Percentiles rank a stretch among this genome's conserved stretches.
Conservation (phyloP, 1,284 basidiomycete genomes). For the Schizophyllum amplum region DNA sequence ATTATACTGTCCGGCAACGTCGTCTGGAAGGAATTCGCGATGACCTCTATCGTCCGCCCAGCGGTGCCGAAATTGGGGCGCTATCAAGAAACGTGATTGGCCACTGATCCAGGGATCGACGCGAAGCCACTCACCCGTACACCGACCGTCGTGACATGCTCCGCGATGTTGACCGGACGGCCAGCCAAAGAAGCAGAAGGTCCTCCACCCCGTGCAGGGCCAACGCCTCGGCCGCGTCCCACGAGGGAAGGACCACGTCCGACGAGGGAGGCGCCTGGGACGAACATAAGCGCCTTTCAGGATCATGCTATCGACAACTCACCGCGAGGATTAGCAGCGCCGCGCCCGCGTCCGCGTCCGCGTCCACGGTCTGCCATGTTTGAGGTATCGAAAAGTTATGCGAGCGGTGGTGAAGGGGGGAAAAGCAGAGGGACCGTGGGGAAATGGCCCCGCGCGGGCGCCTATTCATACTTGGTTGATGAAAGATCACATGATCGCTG, state of each 20-base stretch:
- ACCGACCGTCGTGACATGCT: constrained; percentile 49
- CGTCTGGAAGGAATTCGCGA: constrained; percentile 57
- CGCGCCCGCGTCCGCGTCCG: background rate
- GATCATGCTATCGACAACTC: background rate
- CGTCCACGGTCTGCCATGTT: background rate
- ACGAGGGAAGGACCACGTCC: background rate
- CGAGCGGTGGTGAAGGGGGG: too few relatives aligned
- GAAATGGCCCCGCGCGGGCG: too few relatives aligned
- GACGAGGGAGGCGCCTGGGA: background rate
- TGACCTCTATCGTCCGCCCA: constrained; percentile 44
- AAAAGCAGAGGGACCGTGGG: background rate
- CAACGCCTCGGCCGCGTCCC: background rate
- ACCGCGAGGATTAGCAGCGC: background rate
- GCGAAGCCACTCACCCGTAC: constrained; percentile 26
- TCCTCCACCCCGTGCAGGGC: too few relatives aligned
- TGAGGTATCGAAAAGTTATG: background rate
- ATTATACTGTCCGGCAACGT: constrained; percentile 54
- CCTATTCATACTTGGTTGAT: too few relatives aligned
- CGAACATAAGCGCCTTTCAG: background rate
- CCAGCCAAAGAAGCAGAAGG: background rate
- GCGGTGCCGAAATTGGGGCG: constrained; percentile 52
- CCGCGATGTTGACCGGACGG: background rate
- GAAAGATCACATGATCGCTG: too few relatives aligned
- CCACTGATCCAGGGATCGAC: background rate
- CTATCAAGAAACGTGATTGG: constrained; percentile 10